Percentiles rank a stretch among this genome's conserved stretches.
Conservation (phyloP, 345 rosid genomes). For the Orychophragmus violaceus region DNA sequence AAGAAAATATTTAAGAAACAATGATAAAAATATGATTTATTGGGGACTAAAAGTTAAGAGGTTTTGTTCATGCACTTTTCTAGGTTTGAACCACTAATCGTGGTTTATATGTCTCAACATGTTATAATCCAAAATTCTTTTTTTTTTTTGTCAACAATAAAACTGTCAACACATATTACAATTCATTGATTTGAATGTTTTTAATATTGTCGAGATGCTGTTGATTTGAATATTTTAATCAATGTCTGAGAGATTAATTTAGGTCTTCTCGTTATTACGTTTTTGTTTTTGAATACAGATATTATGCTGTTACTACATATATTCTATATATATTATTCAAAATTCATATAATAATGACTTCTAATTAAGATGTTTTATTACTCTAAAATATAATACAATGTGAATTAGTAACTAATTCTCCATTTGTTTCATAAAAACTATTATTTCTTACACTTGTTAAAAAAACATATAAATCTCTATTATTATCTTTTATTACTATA, state of each 20-base stretch:
- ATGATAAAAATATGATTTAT: constrained; percentile 3
- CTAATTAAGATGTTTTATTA: no score
- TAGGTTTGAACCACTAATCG: background rate
- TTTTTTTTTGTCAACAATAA: no score
- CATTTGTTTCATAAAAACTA: no score
- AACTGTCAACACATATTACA: no score
- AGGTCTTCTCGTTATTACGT: background rate
- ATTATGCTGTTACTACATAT: background rate
- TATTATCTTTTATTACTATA: no score
- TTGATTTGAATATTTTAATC: background rate
- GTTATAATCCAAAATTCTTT: background rate
- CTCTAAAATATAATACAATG: no score
- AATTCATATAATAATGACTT: no score
- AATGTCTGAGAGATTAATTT: background rate
- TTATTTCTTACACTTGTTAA: no score
- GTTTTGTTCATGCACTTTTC: constrained; percentile 17
- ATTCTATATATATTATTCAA: background rate
- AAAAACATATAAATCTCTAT: no score
- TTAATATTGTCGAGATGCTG: background rate
- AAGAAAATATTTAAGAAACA: background rate
- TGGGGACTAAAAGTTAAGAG: constrained; percentile 15
- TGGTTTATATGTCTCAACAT: constrained; percentile 1
- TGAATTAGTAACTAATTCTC: no score
- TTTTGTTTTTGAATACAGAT: no score
- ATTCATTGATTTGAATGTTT: no score